Percentiles rank a stretch among this genome's conserved stretches.
Evolutionary conservation across 345 rosid species (phyloP).

Genomic region (Angophora floribunda): DNA sequence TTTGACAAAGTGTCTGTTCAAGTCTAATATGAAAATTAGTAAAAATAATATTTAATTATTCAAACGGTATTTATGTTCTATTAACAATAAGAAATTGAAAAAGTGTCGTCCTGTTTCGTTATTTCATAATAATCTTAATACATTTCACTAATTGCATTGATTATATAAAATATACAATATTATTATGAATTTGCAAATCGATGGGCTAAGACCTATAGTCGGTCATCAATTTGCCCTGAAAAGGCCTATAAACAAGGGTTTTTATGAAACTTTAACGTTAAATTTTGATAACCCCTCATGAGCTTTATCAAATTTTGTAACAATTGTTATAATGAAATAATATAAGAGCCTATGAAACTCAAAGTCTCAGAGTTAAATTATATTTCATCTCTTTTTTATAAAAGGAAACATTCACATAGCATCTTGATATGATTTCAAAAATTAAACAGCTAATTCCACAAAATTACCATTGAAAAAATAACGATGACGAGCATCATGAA

Average conservation of each 20-base stretch:
- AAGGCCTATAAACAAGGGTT: neutral
- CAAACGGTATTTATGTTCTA: neutral
- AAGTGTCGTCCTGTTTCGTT: fast-evolving
- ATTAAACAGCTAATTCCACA: neutral
- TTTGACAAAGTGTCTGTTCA: neutral
- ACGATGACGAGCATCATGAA: neutral
- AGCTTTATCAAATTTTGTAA: neutral
- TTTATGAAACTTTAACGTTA: neutral
- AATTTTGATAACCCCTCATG: fast-evolving
- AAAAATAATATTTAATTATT: neutral
- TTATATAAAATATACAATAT: neutral
- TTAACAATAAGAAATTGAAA: fast-evolving
- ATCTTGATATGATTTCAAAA: neutral
- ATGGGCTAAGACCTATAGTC: neutral
- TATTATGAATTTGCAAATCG: neutral
- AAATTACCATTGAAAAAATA: neutral
- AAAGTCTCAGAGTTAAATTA: fast-evolving
- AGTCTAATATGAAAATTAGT: neutral
- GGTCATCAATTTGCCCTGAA: fast-evolving
- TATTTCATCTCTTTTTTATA: neutral
- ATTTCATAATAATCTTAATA: neutral
- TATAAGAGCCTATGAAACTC: fast-evolving
- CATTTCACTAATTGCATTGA: neutral
- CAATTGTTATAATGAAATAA: fast-evolving
- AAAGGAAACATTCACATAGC: neutral